Conservation (phyloP, 2,329 filamentous ascomycete genomes). For the Dichotomopilus funicola region DNA sequence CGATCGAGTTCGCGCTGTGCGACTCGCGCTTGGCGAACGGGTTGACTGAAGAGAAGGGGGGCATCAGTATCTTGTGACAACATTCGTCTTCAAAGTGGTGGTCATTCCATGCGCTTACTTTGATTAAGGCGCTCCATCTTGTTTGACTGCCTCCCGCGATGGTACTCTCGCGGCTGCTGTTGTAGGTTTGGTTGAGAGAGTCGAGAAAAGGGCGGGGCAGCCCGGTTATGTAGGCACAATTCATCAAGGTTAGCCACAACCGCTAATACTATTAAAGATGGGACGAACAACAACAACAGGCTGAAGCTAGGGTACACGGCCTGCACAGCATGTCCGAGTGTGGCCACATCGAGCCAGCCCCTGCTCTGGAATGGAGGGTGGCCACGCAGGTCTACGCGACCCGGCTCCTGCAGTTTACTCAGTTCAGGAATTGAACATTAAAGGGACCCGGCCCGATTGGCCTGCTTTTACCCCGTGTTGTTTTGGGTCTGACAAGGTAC, state of each 20-base stretch:
- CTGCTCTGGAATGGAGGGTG: not conserved
- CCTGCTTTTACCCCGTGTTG: not conserved
- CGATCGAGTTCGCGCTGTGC: conserved; percentile 54
- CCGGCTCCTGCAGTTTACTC: not conserved
- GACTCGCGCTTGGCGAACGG: conserved; percentile 67
- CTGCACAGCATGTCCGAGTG: not conserved
- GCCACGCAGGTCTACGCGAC: not conserved
- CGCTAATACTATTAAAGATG: too few species aligned
- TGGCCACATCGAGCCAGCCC: not conserved
- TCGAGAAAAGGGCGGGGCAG: not conserved
- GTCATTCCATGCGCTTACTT: not conserved
- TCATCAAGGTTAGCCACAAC: not conserved
- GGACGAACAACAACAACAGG: not conserved
- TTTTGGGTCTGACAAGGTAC: not conserved
- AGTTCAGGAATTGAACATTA: not conserved
- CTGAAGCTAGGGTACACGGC: not conserved
- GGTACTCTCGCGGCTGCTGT: not conserved
- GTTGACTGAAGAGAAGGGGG: conserved; percentile 50
- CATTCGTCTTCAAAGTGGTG: not conserved
- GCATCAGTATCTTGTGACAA: not conserved
- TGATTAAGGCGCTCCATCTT: conserved; percentile 16
- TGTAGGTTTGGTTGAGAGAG: not conserved
- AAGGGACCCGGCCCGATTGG: conserved; percentile 1
- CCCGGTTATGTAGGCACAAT: not conserved
- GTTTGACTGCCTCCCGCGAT: not conserved